These are phyloP conservation scores for Paracoccidioides brasiliensis DNA, from an alignment of 2,329 filamentous ascomycete genomes.

Conservation along the genomic window DNA sequence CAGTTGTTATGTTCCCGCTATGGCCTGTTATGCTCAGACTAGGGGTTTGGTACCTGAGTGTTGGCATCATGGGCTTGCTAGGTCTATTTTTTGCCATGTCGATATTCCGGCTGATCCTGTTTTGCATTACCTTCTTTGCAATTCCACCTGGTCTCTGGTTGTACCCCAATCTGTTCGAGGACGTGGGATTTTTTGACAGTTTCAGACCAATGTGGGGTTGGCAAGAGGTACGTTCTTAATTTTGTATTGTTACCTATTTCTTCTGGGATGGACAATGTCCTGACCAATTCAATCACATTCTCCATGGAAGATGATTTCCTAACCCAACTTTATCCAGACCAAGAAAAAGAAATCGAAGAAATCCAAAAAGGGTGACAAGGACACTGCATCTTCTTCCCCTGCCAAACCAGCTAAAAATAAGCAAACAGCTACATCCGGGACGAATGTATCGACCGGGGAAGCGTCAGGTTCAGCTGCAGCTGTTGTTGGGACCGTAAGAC, in stretches of 20 bases:
- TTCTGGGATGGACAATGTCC: neutral
- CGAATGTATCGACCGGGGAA: constrained; percentile 16
- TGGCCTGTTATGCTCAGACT: constrained; percentile 87
- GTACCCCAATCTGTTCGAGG: constrained; percentile 95
- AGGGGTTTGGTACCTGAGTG: constrained; percentile 94
- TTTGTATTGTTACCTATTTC: neutral
- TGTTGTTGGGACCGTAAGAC: constrained; percentile 23
- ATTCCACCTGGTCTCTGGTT: constrained; percentile 87
- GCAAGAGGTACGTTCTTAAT: constrained; percentile 62
- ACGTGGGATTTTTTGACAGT: constrained; percentile 95
- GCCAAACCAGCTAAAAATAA: constrained; percentile 2
- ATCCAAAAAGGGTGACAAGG: constrained; percentile 14
- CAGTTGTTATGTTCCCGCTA: constrained; percentile 84
- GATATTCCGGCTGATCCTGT: constrained; percentile 89
- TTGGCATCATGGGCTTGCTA: constrained; percentile 79
- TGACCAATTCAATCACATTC: neutral
- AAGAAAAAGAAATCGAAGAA: constrained; percentile 32
- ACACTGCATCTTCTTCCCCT: neutral
- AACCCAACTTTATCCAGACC: constrained; percentile 7
- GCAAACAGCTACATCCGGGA: constrained; percentile 3
- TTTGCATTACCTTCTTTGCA: constrained; percentile 80
- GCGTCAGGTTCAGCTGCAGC: constrained; percentile 15
- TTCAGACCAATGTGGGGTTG: constrained; percentile 95
- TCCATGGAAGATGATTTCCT: neutral
- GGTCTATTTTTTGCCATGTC: constrained; percentile 96